Base-by-base conservation (phyloP, 305 asterid species). In the Coffea humblotiana region DNA sequence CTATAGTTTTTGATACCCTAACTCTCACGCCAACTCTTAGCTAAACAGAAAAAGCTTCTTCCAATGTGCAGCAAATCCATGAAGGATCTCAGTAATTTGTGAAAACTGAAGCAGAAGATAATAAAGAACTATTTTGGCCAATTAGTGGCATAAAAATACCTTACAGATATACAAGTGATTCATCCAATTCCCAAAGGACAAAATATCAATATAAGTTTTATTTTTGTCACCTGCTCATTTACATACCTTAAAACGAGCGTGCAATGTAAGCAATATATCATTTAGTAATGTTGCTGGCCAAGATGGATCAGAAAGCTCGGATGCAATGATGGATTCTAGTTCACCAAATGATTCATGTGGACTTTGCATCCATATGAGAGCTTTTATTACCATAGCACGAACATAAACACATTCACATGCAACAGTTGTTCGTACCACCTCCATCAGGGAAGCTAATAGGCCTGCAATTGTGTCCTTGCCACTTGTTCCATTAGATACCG, bases 301-400 rank as follows among this genome's bases (percentile, higher is more conserved):
- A 49, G 97, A 88, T 78, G 99, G 98, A 79, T 96, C 99, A 11
- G 98, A 93, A 37, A 96, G 97, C 88, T 96, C 99, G 67, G 99
- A 93, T 74, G 97, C 99, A 77, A 96, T 96, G 78, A 96, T 96
- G 80, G 98, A 92, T 90, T 91, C 95, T 79, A 96, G 88, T 87
- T 96, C 99, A 87, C 92, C 99, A 85, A 96, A 96, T 77, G 97
- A 90, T 79, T 96, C 99, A 68, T 92, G 87, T 48, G 99, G 98
- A 87, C 98, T 96, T 92, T 96, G 99, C 98, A 96, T 96, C 99
- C 99, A 96, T 90, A 96, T 92, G 78, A 96, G 88, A 10, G 99
- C 97, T 89, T 96, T 96, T 77, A 96, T 96, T 86, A 96, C 97
- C 97, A 93, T 92, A 54, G 98, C 97, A 81, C 99, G 98, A 84